Evolutionary conservation across 2,329 filamentous ascomycete genomes (phyloP).

Genomic region (Phialemonium atrogriseum): DNA sequence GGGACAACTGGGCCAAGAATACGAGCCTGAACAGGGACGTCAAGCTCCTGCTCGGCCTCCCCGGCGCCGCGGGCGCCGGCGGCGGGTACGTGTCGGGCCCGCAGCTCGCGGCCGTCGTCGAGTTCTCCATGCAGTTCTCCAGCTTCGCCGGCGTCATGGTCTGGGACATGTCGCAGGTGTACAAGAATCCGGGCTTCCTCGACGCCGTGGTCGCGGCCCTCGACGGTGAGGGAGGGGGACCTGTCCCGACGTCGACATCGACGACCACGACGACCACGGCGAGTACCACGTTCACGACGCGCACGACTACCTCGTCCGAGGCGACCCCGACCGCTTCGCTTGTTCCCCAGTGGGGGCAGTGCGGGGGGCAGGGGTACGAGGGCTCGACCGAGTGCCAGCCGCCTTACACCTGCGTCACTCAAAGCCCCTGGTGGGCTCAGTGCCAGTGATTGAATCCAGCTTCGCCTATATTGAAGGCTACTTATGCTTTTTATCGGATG

Average conservation of each 20-base stretch:
- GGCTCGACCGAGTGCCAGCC: slow-evolving; percentile 17
- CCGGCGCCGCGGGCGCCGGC: slow-evolving; percentile 45
- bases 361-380: slow-evolving; percentile 19
- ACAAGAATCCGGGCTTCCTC: slow-evolving; percentile 49
- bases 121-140: slow-evolving; percentile 43
- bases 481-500: neutral
- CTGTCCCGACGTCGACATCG: neutral
- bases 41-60: slow-evolving; percentile 54
- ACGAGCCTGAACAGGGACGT: slow-evolving; percentile 49
- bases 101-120: slow-evolving; percentile 40
- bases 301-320: slow-evolving; percentile 4
- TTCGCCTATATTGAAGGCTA: too few relatives aligned
- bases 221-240: slow-evolving; percentile 4
- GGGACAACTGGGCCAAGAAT: slow-evolving; percentile 57
- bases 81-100: slow-evolving; percentile 43
- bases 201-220: slow-evolving; percentile 30
- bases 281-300: slow-evolving; percentile 2
- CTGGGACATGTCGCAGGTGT: slow-evolving; percentile 58
- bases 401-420: slow-evolving; percentile 14
- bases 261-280: slow-evolving; percentile 6
- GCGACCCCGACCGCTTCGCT: slow-evolving; percentile 2
- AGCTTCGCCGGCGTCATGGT: slow-evolving; percentile 63
- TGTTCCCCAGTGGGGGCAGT: slow-evolving; percentile 18
- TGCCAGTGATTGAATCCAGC: slow-evolving; percentile 14
- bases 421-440: slow-evolving; percentile 14